Evolutionary conservation across 2,329 filamentous ascomycete genomes (phyloP).

Genomic region (Cytospora mali): DNA sequence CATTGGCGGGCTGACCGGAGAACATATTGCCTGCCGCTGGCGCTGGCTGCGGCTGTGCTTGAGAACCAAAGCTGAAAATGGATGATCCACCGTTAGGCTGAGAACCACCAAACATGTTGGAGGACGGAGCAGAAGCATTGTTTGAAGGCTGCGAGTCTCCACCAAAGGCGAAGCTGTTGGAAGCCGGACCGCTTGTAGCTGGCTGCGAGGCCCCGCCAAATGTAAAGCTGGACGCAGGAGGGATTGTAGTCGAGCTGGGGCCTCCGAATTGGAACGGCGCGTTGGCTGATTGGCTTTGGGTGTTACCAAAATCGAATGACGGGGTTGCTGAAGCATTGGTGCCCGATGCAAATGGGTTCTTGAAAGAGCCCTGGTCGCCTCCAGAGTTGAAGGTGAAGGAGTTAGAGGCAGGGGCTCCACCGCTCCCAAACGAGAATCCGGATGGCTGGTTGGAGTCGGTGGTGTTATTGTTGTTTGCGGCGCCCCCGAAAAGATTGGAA

Average conservation of each 20-base stretch:
- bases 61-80: constrained; percentile 44
- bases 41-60: constrained; percentile 33
- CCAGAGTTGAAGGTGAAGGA: constrained; percentile 46
- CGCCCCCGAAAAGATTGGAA: constrained; percentile 30
- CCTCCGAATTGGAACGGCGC: constrained; percentile 33
- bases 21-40: constrained; percentile 32
- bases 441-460: constrained; percentile 18
- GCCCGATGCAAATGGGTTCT: constrained; percentile 43
- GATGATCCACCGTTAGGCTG: constrained; percentile 32
- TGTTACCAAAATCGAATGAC: constrained; percentile 45
- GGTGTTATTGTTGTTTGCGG: constrained; percentile 26
- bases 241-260: neutral
- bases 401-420: constrained; percentile 30
- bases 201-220: constrained; percentile 21
- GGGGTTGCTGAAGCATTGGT: constrained; percentile 33
- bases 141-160: constrained; percentile 17
- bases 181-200: constrained; percentile 7
- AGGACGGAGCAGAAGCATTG: constrained; percentile 12
- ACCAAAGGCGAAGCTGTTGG: constrained; percentile 26
- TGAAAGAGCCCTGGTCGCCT: constrained; percentile 38
- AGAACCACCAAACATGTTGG: constrained; percentile 24
- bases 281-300: constrained; percentile 24
- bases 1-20: constrained; percentile 35
- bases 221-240: constrained; percentile 21
- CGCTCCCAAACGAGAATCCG: constrained; percentile 31